A percentile compares a stretch with the other conserved stretches of the same genome.
Evolutionary conservation across 2,329 filamentous ascomycete genomes (phyloP).

Genomic region (Colletotrichum chrysophilum): DNA sequence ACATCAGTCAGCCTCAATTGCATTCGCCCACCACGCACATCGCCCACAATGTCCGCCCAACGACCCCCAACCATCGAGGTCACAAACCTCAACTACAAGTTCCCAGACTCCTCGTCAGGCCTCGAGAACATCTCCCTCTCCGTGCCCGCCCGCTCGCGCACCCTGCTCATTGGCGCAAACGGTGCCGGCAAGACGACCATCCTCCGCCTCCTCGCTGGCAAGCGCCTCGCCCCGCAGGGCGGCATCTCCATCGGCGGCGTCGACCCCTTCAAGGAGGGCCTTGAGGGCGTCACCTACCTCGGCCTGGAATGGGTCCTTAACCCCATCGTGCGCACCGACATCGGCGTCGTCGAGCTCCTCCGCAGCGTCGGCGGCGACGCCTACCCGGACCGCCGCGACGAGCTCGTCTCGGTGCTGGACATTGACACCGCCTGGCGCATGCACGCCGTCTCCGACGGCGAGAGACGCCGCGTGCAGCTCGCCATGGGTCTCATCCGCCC

Average conservation of each 20-base stretch:
- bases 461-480: slow-evolving; percentile 88
- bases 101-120: slow-evolving; percentile 84
- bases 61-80: slow-evolving; percentile 71
- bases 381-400: slow-evolving; percentile 82
- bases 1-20: neutral
- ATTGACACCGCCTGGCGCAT: slow-evolving; percentile 93
- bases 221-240: slow-evolving; percentile 82
- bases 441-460: slow-evolving; percentile 94
- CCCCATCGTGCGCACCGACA: slow-evolving; percentile 93
- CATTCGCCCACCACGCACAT: neutral
- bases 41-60: slow-evolving; percentile 29
- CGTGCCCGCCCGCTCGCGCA: slow-evolving; percentile 83
- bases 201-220: slow-evolving; percentile 90
- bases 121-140: slow-evolving; percentile 75
- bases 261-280: slow-evolving; percentile 88
- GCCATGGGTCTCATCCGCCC: slow-evolving; percentile 94
- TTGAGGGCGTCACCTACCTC: slow-evolving; percentile 96
- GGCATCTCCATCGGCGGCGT: slow-evolving; percentile 80
- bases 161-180: slow-evolving; percentile 93
- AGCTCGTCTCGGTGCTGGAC: slow-evolving; percentile 86
- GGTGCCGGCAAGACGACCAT: slow-evolving; percentile 97
- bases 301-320: slow-evolving; percentile 98
- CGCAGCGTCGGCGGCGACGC: slow-evolving; percentile 84
- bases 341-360: slow-evolving; percentile 87
- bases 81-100: slow-evolving; percentile 82